Evolutionary conservation across 257 asterid genomes (phyloP).

Genomic region (Nicotiana attenuata): DNA sequence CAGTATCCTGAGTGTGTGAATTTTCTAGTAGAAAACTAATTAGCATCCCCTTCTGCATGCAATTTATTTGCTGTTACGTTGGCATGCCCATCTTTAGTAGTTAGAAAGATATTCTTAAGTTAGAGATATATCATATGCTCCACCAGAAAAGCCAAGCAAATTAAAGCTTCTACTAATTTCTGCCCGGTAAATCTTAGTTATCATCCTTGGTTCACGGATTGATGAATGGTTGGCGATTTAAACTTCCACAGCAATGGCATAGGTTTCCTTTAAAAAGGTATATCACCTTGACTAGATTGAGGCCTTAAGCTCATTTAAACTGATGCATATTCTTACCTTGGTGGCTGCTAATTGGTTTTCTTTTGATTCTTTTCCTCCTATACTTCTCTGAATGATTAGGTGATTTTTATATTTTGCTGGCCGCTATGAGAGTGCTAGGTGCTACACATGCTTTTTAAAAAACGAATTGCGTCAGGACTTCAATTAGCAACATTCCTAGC

Average conservation of each 20-base stretch:
- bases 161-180: too few relatives aligned
- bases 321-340: neutral
- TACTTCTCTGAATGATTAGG: neutral
- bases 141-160: too few relatives aligned
- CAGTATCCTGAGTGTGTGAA: neutral
- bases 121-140: neutral
- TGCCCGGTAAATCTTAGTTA: too few relatives aligned
- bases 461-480: neutral
- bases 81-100: neutral
- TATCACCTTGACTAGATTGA: neutral
- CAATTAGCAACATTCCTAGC: neutral
- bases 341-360: neutral
- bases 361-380: neutral
- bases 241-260: neutral
- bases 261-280: neutral
- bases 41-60: neutral
- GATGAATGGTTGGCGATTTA: neutral
- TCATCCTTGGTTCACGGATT: too few relatives aligned
- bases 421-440: neutral
- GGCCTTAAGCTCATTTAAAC: neutral
- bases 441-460: neutral
- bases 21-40: neutral
- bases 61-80: neutral
- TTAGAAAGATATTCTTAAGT: neutral
- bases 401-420: neutral